These are phyloP conservation scores for Luvunga scandens DNA, from an alignment of 345 rosid genomes.

Conservation along the genomic window DNA sequence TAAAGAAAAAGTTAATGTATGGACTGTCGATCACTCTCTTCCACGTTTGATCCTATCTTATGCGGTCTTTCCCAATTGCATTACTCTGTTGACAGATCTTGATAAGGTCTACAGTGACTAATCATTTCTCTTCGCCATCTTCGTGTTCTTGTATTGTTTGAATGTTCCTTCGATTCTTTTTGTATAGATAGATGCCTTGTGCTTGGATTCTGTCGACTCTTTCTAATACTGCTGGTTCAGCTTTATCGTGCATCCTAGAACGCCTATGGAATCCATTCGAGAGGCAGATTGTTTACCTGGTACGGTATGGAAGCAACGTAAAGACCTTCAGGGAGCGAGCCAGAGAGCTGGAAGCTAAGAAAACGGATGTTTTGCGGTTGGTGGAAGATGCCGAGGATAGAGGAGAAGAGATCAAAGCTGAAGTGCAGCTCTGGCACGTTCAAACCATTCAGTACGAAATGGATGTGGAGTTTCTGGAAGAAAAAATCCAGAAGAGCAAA, in stretches of 20 bases:
- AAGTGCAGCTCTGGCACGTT: background rate
- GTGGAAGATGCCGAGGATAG: background rate
- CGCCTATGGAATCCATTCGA: background rate
- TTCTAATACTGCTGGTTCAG: background rate
- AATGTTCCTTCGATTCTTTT: background rate
- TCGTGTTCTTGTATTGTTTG: background rate
- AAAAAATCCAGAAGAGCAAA: background rate
- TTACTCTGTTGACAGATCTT: background rate
- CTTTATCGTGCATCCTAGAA: background rate
- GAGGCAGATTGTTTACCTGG: background rate
- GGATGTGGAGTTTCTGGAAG: background rate
- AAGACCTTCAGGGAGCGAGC: background rate
- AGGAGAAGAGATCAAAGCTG: slow-evolving; percentile 6
- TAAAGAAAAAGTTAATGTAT: background rate
- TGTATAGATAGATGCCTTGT: background rate
- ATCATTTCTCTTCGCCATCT: background rate
- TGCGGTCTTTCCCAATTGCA: background rate
- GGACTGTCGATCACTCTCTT: background rate
- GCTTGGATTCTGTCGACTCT: background rate
- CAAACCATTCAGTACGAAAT: background rate
- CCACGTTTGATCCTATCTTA: background rate
- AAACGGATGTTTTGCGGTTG: background rate
- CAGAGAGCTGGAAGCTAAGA: background rate
- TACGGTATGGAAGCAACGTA: background rate
- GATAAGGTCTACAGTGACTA: background rate